A percentile compares a stretch with the other conserved stretches of the same genome.
Evolutionary conservation across 1,284 basidiomycete genomes (phyloP).

Genomic region (Leucoagaricus sp.): DNA sequence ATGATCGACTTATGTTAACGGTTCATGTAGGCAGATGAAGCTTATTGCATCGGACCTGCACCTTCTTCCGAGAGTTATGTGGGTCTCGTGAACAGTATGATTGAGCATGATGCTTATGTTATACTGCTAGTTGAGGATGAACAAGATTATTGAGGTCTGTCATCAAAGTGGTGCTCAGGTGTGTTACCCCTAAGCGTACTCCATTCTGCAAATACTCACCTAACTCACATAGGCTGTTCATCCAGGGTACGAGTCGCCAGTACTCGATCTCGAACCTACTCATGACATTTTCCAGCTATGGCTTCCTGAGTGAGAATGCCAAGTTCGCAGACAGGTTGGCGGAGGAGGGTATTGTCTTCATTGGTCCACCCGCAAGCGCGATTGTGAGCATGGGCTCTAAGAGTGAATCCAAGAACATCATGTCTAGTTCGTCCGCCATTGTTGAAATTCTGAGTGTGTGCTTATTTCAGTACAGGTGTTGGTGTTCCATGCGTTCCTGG

Average conservation of each 20-base stretch:
- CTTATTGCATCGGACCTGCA: constrained; percentile 91
- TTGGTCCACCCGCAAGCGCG: constrained; percentile 92
- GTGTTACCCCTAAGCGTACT: neutral
- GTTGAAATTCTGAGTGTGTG: neutral
- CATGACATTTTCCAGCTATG: constrained; percentile 58
- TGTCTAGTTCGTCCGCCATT: constrained; percentile 60
- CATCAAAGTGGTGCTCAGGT: constrained; percentile 83
- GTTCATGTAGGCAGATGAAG: constrained; percentile 84
- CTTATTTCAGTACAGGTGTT: constrained; percentile 51
- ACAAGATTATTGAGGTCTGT: constrained; percentile 88
- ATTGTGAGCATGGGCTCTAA: constrained; percentile 95
- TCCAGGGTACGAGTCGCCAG: constrained; percentile 56
- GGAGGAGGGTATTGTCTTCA: constrained; percentile 90
- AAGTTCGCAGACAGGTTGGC: constrained; percentile 85
- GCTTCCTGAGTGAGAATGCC: constrained; percentile 93
- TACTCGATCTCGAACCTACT: neutral
- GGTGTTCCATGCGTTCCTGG: constrained; percentile 94
- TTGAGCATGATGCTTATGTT: neutral
- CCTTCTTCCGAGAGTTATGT: constrained; percentile 89
- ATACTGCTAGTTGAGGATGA: constrained; percentile 68
- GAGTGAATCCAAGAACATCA: constrained; percentile 89
- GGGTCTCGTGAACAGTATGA: constrained; percentile 28
- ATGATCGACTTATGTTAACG: constrained; percentile 4
- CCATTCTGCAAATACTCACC: constrained; percentile 6
- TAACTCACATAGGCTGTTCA: constrained; percentile 64